Base-by-base conservation (phyloP, 75 land plant species). In the Pinus albicaulis region DNA sequence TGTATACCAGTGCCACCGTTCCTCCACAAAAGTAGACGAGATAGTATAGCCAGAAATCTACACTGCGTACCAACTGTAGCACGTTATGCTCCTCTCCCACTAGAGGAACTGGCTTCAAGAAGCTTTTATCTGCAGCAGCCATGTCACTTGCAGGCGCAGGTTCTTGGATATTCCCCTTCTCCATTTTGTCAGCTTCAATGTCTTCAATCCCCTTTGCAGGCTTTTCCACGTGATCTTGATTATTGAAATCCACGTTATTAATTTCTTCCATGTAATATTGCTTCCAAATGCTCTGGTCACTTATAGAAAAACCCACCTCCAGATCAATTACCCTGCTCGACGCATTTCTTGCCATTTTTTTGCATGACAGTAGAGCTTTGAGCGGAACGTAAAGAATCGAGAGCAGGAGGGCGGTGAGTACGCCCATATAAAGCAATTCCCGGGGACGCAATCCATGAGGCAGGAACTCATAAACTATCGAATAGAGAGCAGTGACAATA, bases 31-130 rank as follows among this genome's bases (percentile, higher is more conserved):
- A 84, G 56, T 89, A 89, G 2, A 86, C 76, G 0, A 84, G 19
- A 55, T 76, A 91, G 57, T 89, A 88, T 8, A 89, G 26, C 92
- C 92, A 90, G 70, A 88, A 90, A 76, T 88, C 90, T 34, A 71
- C 70, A 19, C 81, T 59, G 0, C 79, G 59, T 3, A 91, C 16
- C 20, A 91, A 73, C 71, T 60, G 48, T 48, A 22, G n/a, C 3
- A 76, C 80, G 2, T 74, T 12, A 58, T 91, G 93, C 71, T 91
- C 93, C 66, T 91, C 87, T 44, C 91, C 91, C 0, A 89, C 75
- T 26, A 48, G 25, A 12, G 23, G 25, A 15, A 85, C 71, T 41
- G 71, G 24, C 34, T 38, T 38, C 13, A 68, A 7, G 34, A 68
- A 68, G 15, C 79, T 44, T 34, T 72, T 80, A 74, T 70, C 77